phyloP scores from a whole-genome alignment of 129 eudicot species.

The Tagetes erecta region DNA sequence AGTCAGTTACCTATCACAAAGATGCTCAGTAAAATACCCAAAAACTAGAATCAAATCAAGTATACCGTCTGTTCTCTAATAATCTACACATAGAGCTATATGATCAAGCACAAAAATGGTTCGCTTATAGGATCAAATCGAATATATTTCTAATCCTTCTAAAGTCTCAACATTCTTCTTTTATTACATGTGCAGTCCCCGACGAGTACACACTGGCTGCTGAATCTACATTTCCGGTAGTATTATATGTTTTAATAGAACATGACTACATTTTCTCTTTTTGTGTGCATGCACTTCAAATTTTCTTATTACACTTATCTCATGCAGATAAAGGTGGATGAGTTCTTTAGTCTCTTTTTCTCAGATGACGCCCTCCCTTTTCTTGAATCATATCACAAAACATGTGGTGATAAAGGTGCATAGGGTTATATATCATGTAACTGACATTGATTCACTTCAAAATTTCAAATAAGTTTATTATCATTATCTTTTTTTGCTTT shows the following conservation, averaged over 20 bases:
- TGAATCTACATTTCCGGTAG: conserved; percentile 85
- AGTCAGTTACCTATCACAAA: neutral
- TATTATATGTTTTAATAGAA: neutral
- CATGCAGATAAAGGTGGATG: conserved; percentile 73
- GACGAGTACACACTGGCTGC: conserved; percentile 67
- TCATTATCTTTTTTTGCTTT: conserved; percentile 17
- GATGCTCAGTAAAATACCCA: neutral
- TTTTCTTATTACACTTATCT: conserved; percentile 9
- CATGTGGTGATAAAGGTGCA: conserved; percentile 92
- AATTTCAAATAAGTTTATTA: neutral
- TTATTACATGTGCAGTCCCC: conserved; percentile 65
- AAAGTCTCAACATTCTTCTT: neutral
- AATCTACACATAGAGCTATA: neutral
- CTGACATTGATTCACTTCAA: conserved; percentile 11
- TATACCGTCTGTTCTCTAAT: neutral
- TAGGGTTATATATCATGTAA: conserved; percentile 19
- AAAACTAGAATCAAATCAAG: neutral
- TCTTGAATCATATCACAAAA: conserved; percentile 67
- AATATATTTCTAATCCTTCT: neutral
- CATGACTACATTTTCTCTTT: neutral
- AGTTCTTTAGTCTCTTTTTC: conserved; percentile 71
- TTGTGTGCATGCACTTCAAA: neutral
- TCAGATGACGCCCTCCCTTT: conserved; percentile 70
- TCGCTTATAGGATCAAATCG: neutral
- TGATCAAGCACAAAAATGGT: neutral